phyloP scores from a whole-genome alignment of 768 basidiomycete species.

The Calocera viscosa region DNA sequence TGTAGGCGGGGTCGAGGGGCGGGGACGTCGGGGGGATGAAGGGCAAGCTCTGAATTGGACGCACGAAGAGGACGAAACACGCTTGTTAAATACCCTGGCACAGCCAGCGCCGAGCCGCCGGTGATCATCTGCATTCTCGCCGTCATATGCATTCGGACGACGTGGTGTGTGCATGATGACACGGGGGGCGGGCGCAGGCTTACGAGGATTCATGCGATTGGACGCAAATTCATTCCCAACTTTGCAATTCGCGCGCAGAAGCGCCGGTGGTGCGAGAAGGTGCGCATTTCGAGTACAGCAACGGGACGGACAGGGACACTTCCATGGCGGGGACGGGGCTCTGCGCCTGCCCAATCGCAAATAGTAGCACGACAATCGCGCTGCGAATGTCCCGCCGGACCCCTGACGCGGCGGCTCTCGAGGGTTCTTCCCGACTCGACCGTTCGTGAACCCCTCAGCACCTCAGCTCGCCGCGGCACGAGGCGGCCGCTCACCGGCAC shows the following conservation, averaged over 20 bases:
- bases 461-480: conserved; percentile 6
- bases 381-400: background rate
- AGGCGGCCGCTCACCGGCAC: conserved; percentile 8
- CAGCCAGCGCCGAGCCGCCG: conserved; percentile 6
- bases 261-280: conserved; percentile 3
- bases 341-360: background rate
- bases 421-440: background rate
- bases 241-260: conserved; percentile 1
- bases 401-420: background rate
- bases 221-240: background rate
- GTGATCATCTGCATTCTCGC: background rate
- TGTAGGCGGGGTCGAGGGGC: background rate
- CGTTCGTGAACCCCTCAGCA: background rate
- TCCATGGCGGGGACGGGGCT: background rate
- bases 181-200: background rate
- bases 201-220: background rate
- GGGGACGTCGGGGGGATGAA: background rate
- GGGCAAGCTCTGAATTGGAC: background rate
- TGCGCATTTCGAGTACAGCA: background rate
- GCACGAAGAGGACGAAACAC: background rate
- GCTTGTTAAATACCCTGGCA: conserved; percentile 7
- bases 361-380: background rate
- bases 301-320: background rate
- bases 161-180: background rate
- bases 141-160: background rate